phyloP scores from a whole-genome alignment of 176 grass and related monocot species.

The Tillandsia leiboldiana region DNA sequence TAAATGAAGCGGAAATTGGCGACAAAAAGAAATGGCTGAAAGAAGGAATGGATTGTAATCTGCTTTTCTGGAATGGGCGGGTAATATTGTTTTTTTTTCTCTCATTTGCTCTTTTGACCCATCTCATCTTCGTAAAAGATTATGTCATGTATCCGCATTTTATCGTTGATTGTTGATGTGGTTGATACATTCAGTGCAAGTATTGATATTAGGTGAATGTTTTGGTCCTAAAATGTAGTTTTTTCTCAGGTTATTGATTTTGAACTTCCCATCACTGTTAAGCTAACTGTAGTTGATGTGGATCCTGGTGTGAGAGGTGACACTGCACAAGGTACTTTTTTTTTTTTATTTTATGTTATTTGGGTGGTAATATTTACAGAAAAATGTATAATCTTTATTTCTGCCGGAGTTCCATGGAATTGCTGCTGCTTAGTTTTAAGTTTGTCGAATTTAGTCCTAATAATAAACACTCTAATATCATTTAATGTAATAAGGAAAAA shows the following conservation, averaged over 20 bases:
- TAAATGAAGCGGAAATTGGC: constrained; percentile 68
- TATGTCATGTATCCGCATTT: neutral
- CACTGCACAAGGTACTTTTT: constrained; percentile 52
- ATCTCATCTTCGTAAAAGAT: neutral
- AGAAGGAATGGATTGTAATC: constrained; percentile 81
- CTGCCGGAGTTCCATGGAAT: neutral
- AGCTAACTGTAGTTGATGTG: constrained; percentile 62
- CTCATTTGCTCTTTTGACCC: neutral
- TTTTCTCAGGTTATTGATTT: constrained; percentile 78
- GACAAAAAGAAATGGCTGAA: constrained; percentile 84
- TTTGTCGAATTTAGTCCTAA: no score
- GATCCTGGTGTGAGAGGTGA: constrained; percentile 58
- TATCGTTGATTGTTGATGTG: neutral
- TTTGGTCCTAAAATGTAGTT: neutral
- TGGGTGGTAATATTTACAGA: constrained; percentile 3
- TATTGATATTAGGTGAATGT: no score
- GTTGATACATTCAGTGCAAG: neutral
- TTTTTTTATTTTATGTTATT: constrained; percentile 12
- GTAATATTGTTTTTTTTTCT: constrained; percentile 32
- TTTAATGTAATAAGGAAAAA: neutral
- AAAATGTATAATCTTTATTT: neutral
- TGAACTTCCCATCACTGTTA: constrained; percentile 72
- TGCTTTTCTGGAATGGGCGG: constrained; percentile 89
- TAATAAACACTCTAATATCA: no score
- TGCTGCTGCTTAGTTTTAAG: no score